These are phyloP conservation scores for Pythium periplocum DNA, from an alignment of 352 stramenopile genomes.

Conservation along the genomic window DNA sequence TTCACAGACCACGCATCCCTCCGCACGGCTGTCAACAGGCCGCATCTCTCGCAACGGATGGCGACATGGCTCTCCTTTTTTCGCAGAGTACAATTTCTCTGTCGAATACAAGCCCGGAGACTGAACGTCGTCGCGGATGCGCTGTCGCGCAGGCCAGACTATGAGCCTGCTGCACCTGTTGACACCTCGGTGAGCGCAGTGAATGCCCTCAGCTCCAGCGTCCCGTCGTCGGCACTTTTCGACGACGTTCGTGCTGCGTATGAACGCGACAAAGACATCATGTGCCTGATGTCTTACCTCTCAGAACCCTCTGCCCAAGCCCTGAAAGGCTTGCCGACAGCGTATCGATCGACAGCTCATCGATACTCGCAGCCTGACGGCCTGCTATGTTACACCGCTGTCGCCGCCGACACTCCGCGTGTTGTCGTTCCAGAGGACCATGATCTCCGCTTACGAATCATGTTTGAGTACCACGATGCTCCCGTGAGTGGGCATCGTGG, in stretches of 20 bases:
- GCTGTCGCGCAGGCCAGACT: conserved; percentile 13
- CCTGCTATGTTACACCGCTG: not conserved
- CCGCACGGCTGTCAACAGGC: conserved; percentile 2
- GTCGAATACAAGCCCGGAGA: conserved; percentile 21
- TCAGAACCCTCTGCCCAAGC: no score
- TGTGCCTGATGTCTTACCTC: no score
- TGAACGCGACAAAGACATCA: not conserved
- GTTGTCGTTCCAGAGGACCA: conserved; percentile 2
- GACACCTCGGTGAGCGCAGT: not conserved
- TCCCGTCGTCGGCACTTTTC: conserved; percentile 1
- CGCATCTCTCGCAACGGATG: conserved; percentile 10
- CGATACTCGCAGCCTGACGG: not conserved
- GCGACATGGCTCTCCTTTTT: conserved; percentile 19
- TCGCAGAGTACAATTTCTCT: conserved; percentile 20
- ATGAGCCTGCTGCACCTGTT: not conserved
- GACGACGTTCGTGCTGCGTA: not conserved
- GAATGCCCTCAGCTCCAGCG: not conserved
- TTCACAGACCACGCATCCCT: conserved; percentile 19
- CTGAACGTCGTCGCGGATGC: conserved; percentile 17
- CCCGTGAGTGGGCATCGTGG: conserved; percentile 12
- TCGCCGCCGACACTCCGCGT: not conserved
- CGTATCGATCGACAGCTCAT: not conserved
- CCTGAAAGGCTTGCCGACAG: no score
- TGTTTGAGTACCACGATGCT: conserved; percentile 13
- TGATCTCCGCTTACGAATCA: conserved; percentile 6